Conservation (phyloP, 1,284 basidiomycete genomes). For the Rhodotorula sp. region DNA sequence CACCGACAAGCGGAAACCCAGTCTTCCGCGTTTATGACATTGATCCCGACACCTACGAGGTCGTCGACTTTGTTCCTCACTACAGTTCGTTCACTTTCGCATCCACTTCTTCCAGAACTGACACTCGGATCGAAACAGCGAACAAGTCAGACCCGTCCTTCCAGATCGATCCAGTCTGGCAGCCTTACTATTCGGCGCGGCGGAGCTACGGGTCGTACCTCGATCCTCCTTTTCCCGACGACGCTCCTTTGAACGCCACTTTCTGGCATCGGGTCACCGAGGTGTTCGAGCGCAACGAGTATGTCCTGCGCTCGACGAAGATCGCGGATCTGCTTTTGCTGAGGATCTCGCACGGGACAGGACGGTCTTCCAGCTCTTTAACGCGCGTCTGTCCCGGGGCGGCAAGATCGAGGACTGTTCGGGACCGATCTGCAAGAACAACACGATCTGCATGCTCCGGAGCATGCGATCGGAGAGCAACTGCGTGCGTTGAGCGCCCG, state of each 20-base stretch:
- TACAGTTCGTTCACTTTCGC: constrained; percentile 12
- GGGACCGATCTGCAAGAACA: constrained; percentile 28
- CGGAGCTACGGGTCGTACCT: constrained; percentile 48
- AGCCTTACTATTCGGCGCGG: constrained; percentile 60
- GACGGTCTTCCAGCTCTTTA: constrained; percentile 35
- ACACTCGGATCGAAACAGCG: constrained; percentile 32
- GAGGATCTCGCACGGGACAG: neutral
- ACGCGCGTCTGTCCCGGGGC: constrained; percentile 26
- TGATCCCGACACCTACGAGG: constrained; percentile 58
- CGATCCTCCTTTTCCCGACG: constrained; percentile 14
- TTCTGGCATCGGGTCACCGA: constrained; percentile 66
- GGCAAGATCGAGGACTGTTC: constrained; percentile 37
- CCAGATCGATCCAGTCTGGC: constrained; percentile 54
- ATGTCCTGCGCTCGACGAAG: constrained; percentile 48
- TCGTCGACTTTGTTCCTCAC: constrained; percentile 56
- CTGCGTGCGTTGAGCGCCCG: constrained; percentile 21
- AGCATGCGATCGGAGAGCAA: constrained; percentile 36
- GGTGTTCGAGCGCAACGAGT: constrained; percentile 56
- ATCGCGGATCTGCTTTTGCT: neutral
- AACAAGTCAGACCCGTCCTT: constrained; percentile 38
- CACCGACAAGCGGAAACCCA: constrained; percentile 59
- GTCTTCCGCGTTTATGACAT: constrained; percentile 59
- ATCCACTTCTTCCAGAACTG: neutral
- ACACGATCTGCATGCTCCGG: constrained; percentile 39
- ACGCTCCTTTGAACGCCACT: constrained; percentile 50